phyloP scores from a whole-genome alignment of 129 eudicot species.

The Smallanthus sonchifolius region DNA sequence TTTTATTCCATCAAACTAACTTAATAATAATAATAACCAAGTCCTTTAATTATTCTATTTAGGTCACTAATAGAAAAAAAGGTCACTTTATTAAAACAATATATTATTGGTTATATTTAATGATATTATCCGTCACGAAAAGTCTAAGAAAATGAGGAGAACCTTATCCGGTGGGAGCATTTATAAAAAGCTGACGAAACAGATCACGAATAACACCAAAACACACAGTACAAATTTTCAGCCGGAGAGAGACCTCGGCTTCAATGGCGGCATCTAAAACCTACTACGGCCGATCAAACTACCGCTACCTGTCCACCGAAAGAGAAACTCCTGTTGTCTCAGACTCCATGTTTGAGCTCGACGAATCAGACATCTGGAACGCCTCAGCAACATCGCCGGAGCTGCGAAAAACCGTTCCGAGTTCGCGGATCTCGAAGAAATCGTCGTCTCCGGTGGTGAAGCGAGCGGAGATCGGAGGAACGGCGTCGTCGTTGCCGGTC shows the following conservation, averaged over 20 bases:
- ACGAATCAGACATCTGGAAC: conserved; percentile 78
- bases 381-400: conserved; percentile 51
- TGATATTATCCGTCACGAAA: not conserved
- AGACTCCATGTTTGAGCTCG: conserved; percentile 53
- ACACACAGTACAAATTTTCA: not conserved
- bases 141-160: conserved; percentile 5
- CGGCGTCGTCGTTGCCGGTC: conserved; percentile 63
- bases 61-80: too few species aligned
- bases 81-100: too few species aligned
- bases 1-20: too few species aligned
- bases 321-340: not conserved
- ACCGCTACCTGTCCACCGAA: conserved; percentile 45
- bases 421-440: conserved; percentile 41
- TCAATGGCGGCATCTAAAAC: conserved; percentile 62
- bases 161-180: conserved; percentile 38
- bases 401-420: conserved; percentile 26
- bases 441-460: conserved; percentile 12
- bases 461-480: conserved; percentile 31
- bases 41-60: too few species aligned
- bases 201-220: conserved; percentile 8
- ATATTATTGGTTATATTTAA: too few species aligned
- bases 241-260: not conserved
- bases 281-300: conserved; percentile 59
- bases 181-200: conserved; percentile 45
- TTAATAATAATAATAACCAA: too few species aligned